Conservation (phyloP, 257 asterid species). For the Salvia hispanica region DNA sequence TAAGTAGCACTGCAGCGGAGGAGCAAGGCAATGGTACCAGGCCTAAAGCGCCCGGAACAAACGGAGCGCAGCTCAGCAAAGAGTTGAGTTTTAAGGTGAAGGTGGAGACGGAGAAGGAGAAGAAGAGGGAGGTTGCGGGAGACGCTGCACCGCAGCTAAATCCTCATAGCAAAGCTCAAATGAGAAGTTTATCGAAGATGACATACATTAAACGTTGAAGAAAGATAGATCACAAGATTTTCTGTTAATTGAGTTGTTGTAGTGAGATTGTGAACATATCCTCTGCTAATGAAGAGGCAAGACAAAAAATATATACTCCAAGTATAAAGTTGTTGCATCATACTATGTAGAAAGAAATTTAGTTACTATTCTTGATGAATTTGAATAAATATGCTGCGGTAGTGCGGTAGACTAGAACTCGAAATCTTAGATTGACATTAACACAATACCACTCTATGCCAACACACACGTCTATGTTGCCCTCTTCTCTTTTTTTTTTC, state of each 20-base stretch:
- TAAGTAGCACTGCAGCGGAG: constrained; percentile 7
- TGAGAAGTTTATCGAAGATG: constrained; percentile 30
- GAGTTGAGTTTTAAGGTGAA: constrained; percentile 35
- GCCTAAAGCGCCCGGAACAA: constrained; percentile 32
- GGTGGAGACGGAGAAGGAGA: constrained; percentile 31
- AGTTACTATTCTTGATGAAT: constrained; percentile 18
- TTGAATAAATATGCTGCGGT: background rate
- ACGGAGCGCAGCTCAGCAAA: constrained; percentile 24
- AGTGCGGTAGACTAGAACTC: no score
- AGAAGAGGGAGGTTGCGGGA: constrained; percentile 24
- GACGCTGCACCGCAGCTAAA: constrained; percentile 29
- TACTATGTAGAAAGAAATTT: constrained; percentile 1
- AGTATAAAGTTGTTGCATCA: constrained; percentile 21
- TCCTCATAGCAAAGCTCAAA: constrained; percentile 24
- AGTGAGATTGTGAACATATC: constrained; percentile 22
- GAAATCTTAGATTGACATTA: no score
- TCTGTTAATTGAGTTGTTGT: constrained; percentile 4
- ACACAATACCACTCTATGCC: no score
- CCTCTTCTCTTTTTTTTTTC: no score
- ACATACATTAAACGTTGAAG: constrained; percentile 31
- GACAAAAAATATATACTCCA: background rate
- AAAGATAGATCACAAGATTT: constrained; percentile 27
- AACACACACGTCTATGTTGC: no score
- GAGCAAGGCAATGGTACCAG: constrained; percentile 29
- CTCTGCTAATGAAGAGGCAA: constrained; percentile 23